phyloP scores from a whole-genome alignment of 768 basidiomycete genomes.

The Termitomyces sp. region DNA sequence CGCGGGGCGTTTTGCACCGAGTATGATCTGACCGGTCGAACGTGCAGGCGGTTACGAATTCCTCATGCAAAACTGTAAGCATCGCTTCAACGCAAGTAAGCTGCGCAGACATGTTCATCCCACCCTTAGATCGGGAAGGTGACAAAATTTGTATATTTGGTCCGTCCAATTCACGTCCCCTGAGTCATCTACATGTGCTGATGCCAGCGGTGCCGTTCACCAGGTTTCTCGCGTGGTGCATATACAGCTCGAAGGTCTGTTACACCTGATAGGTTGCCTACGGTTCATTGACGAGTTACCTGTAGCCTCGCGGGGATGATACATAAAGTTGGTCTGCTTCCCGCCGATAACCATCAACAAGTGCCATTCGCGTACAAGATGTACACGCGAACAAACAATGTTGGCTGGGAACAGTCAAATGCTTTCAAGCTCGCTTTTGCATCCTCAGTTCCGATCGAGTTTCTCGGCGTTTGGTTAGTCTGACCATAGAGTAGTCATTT shows the following conservation, averaged over 20 bases:
- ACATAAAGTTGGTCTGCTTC: slow-evolving; percentile 45
- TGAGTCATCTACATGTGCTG: background rate
- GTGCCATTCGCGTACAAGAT: slow-evolving; percentile 62
- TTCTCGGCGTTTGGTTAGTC: slow-evolving; percentile 49
- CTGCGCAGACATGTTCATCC: background rate
- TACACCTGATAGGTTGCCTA: background rate
- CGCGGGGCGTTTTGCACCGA: slow-evolving; percentile 6
- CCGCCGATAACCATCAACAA: slow-evolving; percentile 45
- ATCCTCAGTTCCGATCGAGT: slow-evolving; percentile 47
- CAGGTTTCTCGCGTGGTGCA: slow-evolving; percentile 59
- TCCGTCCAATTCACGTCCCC: slow-evolving; percentile 9
- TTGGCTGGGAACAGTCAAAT: slow-evolving; percentile 41
- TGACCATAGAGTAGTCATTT: too few species aligned
- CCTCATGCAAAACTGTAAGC: slow-evolving; percentile 49
- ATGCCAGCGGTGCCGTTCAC: background rate
- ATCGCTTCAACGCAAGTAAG: background rate
- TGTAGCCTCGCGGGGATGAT: slow-evolving; percentile 47
- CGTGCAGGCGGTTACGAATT: slow-evolving; percentile 47
- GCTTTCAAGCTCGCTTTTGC: slow-evolving; percentile 55
- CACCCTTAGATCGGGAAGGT: slow-evolving; percentile 34
- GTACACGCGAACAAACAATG: slow-evolving; percentile 45
- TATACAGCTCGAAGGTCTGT: slow-evolving; percentile 51
- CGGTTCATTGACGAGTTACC: background rate
- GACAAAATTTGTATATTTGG: slow-evolving; percentile 65
- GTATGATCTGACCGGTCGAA: background rate